phyloP scores from a whole-genome alignment of 2,329 filamentous ascomycete species.

The Calonectria montana region DNA sequence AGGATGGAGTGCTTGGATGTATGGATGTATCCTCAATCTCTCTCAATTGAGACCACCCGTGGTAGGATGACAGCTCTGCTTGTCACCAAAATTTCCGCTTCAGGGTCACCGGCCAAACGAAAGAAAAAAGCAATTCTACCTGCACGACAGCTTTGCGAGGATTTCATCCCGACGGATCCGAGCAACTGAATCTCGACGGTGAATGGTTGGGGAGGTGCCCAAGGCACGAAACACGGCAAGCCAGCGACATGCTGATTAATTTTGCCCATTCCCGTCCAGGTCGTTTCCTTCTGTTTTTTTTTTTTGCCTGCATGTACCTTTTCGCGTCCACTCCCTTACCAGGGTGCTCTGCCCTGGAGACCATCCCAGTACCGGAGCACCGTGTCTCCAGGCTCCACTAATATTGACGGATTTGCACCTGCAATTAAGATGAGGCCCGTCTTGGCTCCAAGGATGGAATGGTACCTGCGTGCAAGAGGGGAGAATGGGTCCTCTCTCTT shows the following conservation, averaged over 20 bases:
- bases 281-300: neutral
- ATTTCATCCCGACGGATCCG: constrained; percentile 13
- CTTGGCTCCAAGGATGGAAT: constrained; percentile 41
- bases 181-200: constrained; percentile 6
- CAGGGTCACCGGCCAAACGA: neutral
- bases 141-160: constrained; percentile 1
- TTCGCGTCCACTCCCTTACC: neutral
- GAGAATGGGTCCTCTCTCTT: constrained; percentile 2
- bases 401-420: constrained; percentile 26
- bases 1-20: neutral
- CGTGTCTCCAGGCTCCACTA: constrained; percentile 32
- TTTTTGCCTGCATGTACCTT: neutral
- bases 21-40: neutral
- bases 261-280: neutral
- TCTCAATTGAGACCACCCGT: neutral
- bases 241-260: constrained; percentile 6
- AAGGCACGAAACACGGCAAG: constrained; percentile 6
- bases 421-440: constrained; percentile 45
- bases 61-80: neutral
- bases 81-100: constrained; percentile 5
- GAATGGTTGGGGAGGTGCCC: neutral
- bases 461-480: constrained; percentile 29
- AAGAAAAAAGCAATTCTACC: constrained; percentile 12
- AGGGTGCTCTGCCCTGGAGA: constrained; percentile 1
- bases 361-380: neutral